Percentiles rank a stretch among this genome's conserved stretches.
phyloP scores from a whole-genome alignment of 495 filamentous ascomycete genomes.

The Aspergillus affinis region DNA sequence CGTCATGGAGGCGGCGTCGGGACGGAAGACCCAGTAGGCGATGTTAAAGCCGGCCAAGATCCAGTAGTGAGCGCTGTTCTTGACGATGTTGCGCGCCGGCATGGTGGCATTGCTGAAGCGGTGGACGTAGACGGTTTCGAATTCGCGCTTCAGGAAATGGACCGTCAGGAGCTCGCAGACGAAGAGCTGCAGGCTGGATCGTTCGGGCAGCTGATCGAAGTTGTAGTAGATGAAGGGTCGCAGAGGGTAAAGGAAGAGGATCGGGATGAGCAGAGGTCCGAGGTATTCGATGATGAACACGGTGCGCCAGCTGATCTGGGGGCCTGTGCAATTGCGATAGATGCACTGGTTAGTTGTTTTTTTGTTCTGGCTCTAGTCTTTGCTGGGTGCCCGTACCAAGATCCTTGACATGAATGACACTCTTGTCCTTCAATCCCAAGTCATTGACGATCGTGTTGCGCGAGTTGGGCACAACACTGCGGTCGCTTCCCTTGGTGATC shows the following conservation, averaged over 20 bases:
- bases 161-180: constrained; percentile 67
- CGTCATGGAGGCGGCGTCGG: constrained; percentile 58
- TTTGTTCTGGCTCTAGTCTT: neutral
- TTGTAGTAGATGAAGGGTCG: constrained; percentile 73
- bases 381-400: constrained; percentile 59
- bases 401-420: constrained; percentile 86
- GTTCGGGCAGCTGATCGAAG: constrained; percentile 49
- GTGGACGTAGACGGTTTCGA: constrained; percentile 92
- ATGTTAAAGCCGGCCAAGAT: constrained; percentile 76
- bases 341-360: constrained; percentile 1
- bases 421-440: constrained; percentile 63
- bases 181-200: constrained; percentile 67
- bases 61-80: constrained; percentile 93
- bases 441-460: constrained; percentile 62
- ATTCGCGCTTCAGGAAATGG: constrained; percentile 95
- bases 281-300: constrained; percentile 95
- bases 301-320: constrained; percentile 89
- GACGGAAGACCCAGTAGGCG: constrained; percentile 81
- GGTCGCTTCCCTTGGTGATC: constrained; percentile 70
- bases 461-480: constrained; percentile 65
- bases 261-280: constrained; percentile 91
- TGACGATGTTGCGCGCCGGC: constrained; percentile 84
- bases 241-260: constrained; percentile 63
- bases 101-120: constrained; percentile 93
- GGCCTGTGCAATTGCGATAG: constrained; percentile 52